These are phyloP conservation scores for Coemansia sp. DNA, from an alignment of 192 early-diverging fungal species.

Conservation along the genomic window DNA sequence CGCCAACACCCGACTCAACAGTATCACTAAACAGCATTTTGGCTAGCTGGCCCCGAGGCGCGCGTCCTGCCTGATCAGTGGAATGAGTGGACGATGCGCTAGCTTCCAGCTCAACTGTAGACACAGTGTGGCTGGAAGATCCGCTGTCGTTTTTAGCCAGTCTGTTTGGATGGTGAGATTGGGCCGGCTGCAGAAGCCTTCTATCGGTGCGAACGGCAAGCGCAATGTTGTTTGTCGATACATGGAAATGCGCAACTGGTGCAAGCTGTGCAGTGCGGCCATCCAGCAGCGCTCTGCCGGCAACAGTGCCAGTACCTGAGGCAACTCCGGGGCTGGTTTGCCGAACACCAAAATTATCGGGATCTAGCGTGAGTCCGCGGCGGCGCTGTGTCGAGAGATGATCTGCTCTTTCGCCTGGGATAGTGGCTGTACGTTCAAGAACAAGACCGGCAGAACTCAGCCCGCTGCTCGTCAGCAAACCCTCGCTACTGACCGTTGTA, in stretches of 20 bases:
- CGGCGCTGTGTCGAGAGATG: slow-evolving; percentile 15
- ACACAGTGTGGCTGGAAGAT: slow-evolving; percentile 19
- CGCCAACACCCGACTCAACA: background rate
- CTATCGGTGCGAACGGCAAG: slow-evolving; percentile 11
- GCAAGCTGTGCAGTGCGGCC: slow-evolving; percentile 5
- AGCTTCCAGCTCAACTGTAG: slow-evolving; percentile 20
- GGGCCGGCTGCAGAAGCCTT: background rate
- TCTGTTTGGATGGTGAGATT: background rate
- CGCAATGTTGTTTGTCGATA: slow-evolving; percentile 18
- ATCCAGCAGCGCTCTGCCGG: background rate
- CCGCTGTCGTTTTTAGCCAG: slow-evolving; percentile 24
- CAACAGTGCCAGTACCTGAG: background rate
- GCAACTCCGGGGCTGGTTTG: slow-evolving; percentile 1
- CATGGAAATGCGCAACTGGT: slow-evolving; percentile 25
- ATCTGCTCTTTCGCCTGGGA: background rate
- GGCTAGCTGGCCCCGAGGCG: slow-evolving; percentile 31
- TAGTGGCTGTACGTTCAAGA: slow-evolving; percentile 10
- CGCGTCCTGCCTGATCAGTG: background rate
- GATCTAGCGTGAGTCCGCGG: slow-evolving; percentile 38
- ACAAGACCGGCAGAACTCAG: slow-evolving; percentile 31
- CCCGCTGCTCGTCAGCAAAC: background rate
- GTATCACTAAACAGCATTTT: slow-evolving; percentile 31
- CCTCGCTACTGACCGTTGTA: background rate
- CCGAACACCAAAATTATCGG: slow-evolving; percentile 17
- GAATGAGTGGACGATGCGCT: slow-evolving; percentile 14